Evolutionary conservation across 805 yeast genomes (phyloP).

Genomic region (Starmerella bombicola): DNA sequence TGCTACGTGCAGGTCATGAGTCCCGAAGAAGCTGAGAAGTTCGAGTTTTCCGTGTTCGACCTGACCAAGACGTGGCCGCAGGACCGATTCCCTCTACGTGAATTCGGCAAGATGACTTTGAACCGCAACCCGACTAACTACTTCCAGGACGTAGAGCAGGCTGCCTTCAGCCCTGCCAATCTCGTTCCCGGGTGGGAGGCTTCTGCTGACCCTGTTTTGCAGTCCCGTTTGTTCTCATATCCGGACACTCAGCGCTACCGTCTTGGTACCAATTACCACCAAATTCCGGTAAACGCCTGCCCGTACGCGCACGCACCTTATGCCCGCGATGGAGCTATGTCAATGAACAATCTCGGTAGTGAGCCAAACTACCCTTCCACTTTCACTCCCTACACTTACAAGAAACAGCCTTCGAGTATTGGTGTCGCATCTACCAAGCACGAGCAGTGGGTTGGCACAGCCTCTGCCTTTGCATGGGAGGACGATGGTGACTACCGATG

Average conservation of each 20-base stretch:
- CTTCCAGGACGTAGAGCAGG: conserved; percentile 40
- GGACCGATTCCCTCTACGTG: conserved; percentile 41
- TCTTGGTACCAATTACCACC: conserved; percentile 55
- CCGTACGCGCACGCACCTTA: conserved; percentile 38
- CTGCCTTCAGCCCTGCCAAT: conserved; percentile 62
- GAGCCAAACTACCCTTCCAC: conserved; percentile 44
- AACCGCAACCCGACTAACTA: conserved; percentile 47
- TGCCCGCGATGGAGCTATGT: conserved; percentile 53
- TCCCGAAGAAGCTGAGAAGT: conserved; percentile 42
- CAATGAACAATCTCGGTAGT: conserved; percentile 37
- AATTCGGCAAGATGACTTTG: conserved; percentile 43
- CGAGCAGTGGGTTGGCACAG: conserved; percentile 73
- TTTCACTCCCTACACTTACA: conserved; percentile 28
- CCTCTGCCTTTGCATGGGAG: conserved; percentile 77
- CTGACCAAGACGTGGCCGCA: conserved; percentile 51
- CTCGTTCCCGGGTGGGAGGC: conserved; percentile 66
- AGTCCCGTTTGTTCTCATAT: conserved; percentile 63
- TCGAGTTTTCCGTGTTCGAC: conserved; percentile 39
- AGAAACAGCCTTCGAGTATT: conserved; percentile 13
- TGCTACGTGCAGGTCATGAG: conserved; percentile 49
- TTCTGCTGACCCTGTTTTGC: conserved; percentile 65
- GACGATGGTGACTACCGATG: conserved; percentile 66
- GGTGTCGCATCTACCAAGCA: conserved; percentile 34
- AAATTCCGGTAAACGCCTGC: conserved; percentile 52
- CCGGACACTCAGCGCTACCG: conserved; percentile 69